phyloP scores from a whole-genome alignment of 805 yeast species.

The Osmozyma mogii region DNA sequence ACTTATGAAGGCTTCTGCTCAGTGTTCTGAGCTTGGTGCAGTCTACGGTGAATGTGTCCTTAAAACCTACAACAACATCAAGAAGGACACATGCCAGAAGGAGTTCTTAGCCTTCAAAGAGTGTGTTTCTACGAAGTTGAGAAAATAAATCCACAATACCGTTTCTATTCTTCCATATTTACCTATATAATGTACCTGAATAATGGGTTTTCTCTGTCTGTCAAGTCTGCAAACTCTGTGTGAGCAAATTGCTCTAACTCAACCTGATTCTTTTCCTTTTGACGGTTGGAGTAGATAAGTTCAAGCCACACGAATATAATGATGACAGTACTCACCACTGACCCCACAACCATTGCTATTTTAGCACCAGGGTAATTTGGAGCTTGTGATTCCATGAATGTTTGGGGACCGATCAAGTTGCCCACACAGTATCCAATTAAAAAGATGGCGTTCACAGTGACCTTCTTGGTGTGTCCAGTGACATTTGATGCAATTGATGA shows the following conservation, averaged over 20 bases:
- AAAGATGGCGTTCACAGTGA: constrained; percentile 36
- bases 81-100: constrained; percentile 43
- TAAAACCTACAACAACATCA: constrained; percentile 39
- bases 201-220: constrained; percentile 46
- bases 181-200: constrained; percentile 36
- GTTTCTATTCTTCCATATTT: no score
- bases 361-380: constrained; percentile 37
- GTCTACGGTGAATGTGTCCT: constrained; percentile 52
- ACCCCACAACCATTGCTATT: constrained; percentile 30
- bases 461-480: constrained; percentile 53
- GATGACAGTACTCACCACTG: constrained; percentile 13
- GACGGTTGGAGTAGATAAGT: constrained; percentile 28
- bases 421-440: constrained; percentile 48
- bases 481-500: constrained; percentile 39
- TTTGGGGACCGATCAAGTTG: constrained; percentile 48
- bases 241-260: constrained; percentile 27
- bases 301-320: constrained; percentile 19
- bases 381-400: constrained; percentile 36
- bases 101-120: constrained; percentile 43
- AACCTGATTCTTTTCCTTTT: constrained; percentile 21
- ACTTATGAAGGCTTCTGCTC: constrained; percentile 30
- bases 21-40: constrained; percentile 35
- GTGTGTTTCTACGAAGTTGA: constrained; percentile 38
- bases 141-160: no score
- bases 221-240: constrained; percentile 43